Conservation (phyloP, 2,329 filamentous ascomycete species). For the Fusarium chaquense region DNA sequence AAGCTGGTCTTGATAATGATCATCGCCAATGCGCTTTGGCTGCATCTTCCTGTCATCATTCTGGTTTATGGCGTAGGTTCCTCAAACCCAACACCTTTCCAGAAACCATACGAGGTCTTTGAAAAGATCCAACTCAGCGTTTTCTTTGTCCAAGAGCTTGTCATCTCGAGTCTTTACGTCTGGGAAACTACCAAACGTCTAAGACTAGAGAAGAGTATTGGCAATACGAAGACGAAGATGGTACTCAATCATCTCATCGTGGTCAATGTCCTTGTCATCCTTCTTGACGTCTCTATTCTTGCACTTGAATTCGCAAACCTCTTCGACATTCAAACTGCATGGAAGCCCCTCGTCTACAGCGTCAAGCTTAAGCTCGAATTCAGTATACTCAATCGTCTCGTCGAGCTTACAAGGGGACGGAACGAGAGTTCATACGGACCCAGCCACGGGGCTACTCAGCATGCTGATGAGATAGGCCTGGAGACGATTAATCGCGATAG, state of each 20-base stretch:
- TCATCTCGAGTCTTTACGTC: conserved; percentile 66
- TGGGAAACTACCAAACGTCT: conserved; percentile 63
- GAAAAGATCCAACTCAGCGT: conserved; percentile 67
- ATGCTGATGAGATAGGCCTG: conserved; percentile 26
- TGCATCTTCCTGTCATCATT: conserved; percentile 67
- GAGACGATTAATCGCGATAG: conserved; percentile 40
- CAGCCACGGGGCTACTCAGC: conserved; percentile 24
- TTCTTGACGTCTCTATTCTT: conserved; percentile 53
- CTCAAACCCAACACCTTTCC: conserved; percentile 35
- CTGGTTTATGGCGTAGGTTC: conserved; percentile 66
- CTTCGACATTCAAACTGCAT: conserved; percentile 43
- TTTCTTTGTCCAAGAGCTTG: conserved; percentile 67
- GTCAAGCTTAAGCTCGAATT: conserved; percentile 56
- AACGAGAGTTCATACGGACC: conserved; percentile 40
- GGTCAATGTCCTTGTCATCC: conserved; percentile 57
- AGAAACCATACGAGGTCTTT: conserved; percentile 56
- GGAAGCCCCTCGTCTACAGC: conserved; percentile 50
- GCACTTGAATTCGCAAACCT: conserved; percentile 56
- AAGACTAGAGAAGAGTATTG: conserved; percentile 53
- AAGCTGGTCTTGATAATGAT: conserved; percentile 68
- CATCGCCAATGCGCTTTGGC: conserved; percentile 62
- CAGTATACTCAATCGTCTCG: conserved; percentile 52
- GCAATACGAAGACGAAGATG: conserved; percentile 24
- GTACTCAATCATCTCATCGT: conserved; percentile 55
- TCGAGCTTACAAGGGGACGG: conserved; percentile 43